Conservation (phyloP, 148 eudicot species). For the Rhododendron vialii region DNA sequence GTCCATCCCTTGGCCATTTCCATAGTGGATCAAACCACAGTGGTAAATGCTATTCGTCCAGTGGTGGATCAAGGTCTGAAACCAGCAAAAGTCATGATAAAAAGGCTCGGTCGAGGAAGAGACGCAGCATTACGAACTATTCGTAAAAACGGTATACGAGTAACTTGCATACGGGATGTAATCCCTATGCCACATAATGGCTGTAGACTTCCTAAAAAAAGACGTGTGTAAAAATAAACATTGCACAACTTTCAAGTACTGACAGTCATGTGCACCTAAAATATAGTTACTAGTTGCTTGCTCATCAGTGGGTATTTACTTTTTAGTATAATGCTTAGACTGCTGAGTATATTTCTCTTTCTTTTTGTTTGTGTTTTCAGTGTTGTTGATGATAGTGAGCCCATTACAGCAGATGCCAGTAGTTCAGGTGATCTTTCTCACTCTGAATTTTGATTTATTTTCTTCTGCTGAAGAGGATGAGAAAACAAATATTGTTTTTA, state of each 20-base stretch:
- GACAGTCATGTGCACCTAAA: background rate
- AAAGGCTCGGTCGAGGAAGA: no score
- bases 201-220: no score
- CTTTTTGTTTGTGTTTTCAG: constrained; percentile 38
- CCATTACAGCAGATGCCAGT: constrained; percentile 23
- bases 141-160: no score
- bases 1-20: background rate
- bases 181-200: no score
- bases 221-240: no score
- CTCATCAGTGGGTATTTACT: background rate
- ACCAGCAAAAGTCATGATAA: no score
- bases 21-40: background rate
- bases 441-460: background rate
- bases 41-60: no score
- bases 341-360: background rate
- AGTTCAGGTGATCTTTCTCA: constrained; percentile 42
- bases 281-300: background rate
- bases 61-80: no score
- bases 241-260: background rate
- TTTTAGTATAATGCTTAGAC: background rate
- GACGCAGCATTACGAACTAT: no score
- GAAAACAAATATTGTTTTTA: background rate
- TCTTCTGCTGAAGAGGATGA: background rate
- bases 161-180: no score
- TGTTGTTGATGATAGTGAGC: constrained; percentile 60